Evolutionary conservation across 208 protist species (phyloP), one percentile per base, ranked within the genome.

Genomic region (Acanthamoeba healyi): DNA sequence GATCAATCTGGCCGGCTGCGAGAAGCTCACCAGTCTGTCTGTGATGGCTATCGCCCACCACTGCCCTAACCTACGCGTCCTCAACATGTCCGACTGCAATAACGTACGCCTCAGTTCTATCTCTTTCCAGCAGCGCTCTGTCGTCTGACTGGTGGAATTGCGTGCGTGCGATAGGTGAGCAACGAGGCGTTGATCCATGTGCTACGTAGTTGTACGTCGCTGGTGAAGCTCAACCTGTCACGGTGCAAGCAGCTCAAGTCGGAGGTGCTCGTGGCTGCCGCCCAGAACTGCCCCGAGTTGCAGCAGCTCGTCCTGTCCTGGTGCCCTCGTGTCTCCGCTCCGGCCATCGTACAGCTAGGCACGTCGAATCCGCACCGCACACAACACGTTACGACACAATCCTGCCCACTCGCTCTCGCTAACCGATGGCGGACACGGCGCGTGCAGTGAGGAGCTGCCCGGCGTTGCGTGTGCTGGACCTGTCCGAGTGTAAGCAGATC

Each of bases 61-160:
- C 72, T 81, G 72, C 72, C 72, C 72, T 26, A 81, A 81, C 36
- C 40, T 81, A 7, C 72, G 72, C 34, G 72, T 81, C 4, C 72
- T 81, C 14, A 81, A 81, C 72, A 10, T 81, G 34, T 36, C 72
- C 5, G 34, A 15, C 29, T 67, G 58, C n/a, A n/a, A n/a, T n/a
- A n/a, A n/a, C n/a, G n/a, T n/a, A n/a, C n/a, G n/a, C n/a, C n/a
- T n/a, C n/a, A n/a, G n/a, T n/a, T n/a, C n/a, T n/a, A n/a, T n/a
- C n/a, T n/a, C n/a, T n/a, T n/a, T n/a, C n/a, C n/a, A n/a, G n/a
- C n/a, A n/a, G n/a, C n/a, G n/a, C n/a, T n/a, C n/a, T n/a, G n/a
- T n/a, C n/a, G n/a, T n/a, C n/a, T n/a, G n/a, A n/a, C n/a, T n/a
- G n/a, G n/a, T n/a, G n/a, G n/a, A n/a, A n/a, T n/a, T n/a, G n/a